Percentiles rank a stretch among this genome's conserved stretches.
These are phyloP conservation scores for Penicillium sp. DNA, from an alignment of 2,329 filamentous ascomycete genomes.

Conservation along the genomic window DNA sequence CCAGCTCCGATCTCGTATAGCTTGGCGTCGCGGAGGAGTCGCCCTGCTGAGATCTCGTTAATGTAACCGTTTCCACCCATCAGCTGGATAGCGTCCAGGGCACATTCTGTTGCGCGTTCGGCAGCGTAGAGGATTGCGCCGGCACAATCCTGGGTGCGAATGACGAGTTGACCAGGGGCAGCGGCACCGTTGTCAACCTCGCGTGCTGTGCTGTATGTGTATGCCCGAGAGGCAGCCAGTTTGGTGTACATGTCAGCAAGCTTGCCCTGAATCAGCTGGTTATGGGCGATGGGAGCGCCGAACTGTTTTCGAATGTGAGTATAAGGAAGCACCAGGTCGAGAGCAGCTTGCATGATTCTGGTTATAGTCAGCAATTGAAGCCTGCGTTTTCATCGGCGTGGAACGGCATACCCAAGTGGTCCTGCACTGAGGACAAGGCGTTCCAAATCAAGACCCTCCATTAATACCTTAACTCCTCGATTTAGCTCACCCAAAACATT, in stretches of 20 bases:
- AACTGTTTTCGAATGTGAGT: slow-evolving; percentile 91
- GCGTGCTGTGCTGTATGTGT: slow-evolving; percentile 82
- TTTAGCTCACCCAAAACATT: slow-evolving; percentile 81
- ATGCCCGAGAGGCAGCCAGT: slow-evolving; percentile 78
- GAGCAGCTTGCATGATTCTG: slow-evolving; percentile 83
- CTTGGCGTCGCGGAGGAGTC: slow-evolving; percentile 76
- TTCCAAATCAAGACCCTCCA: slow-evolving; percentile 96
- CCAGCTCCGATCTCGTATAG: slow-evolving; percentile 97
- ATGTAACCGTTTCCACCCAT: slow-evolving; percentile 95
- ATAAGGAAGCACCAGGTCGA: slow-evolving; percentile 87
- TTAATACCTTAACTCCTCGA: slow-evolving; percentile 84
- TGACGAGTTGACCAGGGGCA: slow-evolving; percentile 41
- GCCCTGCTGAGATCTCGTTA: slow-evolving; percentile 89
- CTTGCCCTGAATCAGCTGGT: slow-evolving; percentile 91
- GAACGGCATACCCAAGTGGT: slow-evolving; percentile 71
- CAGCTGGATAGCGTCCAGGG: slow-evolving; percentile 87
- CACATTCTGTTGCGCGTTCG: slow-evolving; percentile 80
- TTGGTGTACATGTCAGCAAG: slow-evolving; percentile 98
- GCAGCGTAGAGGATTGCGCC: slow-evolving; percentile 92
- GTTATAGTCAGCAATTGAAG: slow-evolving; percentile 14
- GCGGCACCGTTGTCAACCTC: slow-evolving; percentile 74
- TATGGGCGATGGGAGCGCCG: slow-evolving; percentile 80
- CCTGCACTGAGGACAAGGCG: slow-evolving; percentile 89
- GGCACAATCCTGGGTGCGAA: slow-evolving; percentile 89
- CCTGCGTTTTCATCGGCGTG: neutral